These are phyloP conservation scores for Schoenoplectus tabernaemontani DNA, from an alignment of 202 grass and related monocot genomes.

Conservation along the genomic window DNA sequence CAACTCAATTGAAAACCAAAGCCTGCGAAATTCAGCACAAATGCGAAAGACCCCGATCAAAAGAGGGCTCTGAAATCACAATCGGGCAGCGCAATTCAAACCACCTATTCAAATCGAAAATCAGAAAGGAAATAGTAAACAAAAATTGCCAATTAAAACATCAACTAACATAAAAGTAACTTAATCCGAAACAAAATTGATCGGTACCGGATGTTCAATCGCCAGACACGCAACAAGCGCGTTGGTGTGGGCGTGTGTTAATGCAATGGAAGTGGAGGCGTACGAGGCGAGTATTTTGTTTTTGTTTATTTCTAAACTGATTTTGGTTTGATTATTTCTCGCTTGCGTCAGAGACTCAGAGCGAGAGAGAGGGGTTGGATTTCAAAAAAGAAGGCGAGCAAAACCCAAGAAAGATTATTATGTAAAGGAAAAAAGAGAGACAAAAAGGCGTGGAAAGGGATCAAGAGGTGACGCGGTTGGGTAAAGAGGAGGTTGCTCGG, in stretches of 20 bases:
- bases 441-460: conserved; percentile 1
- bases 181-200: neutral
- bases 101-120: neutral
- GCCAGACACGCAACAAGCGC: neutral
- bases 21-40: neutral
- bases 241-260: neutral
- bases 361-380: neutral
- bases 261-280: conserved; percentile 4
- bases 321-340: conserved; percentile 17
- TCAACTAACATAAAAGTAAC: neutral
- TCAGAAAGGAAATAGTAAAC: neutral
- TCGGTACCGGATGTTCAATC: neutral
- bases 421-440: neutral
- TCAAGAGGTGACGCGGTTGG: neutral
- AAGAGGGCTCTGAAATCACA: neutral
- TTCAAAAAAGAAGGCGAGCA: neutral
- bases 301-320: neutral
- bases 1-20: neutral
- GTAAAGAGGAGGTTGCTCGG: neutral
- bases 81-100: neutral
- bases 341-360: neutral
- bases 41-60: neutral
- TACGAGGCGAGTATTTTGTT: neutral
- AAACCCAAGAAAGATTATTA: conserved; percentile 10
- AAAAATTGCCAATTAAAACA: neutral